These are phyloP conservation scores for Epichloe baconii DNA, from an alignment of 2,329 filamentous ascomycete species.

Conservation along the genomic window DNA sequence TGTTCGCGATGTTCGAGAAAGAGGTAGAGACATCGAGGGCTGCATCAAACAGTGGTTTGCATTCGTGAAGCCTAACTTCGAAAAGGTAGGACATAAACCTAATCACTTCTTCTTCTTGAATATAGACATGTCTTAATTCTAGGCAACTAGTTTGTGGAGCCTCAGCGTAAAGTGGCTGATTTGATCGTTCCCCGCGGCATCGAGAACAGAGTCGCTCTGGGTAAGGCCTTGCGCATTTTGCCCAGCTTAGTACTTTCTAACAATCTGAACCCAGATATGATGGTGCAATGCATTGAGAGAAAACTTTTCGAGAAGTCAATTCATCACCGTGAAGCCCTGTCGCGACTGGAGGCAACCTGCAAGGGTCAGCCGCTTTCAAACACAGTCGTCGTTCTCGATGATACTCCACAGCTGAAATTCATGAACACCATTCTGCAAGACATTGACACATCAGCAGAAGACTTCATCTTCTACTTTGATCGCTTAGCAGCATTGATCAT, in stretches of 20 bases:
- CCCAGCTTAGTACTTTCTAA: slow-evolving; percentile 4
- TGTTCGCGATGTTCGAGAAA: slow-evolving; percentile 74
- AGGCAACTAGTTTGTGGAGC: slow-evolving; percentile 58
- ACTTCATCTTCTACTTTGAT: slow-evolving; percentile 98
- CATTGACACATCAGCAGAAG: slow-evolving; percentile 64
- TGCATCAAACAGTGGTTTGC: slow-evolving; percentile 97
- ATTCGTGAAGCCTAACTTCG: slow-evolving; percentile 94
- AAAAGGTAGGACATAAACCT: slow-evolving; percentile 40
- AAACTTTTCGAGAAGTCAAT: slow-evolving; percentile 78
- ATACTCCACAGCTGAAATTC: slow-evolving; percentile 67
- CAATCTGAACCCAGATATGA: slow-evolving; percentile 50
- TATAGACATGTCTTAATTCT: not conserved
- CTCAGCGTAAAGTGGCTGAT: slow-evolving; percentile 82
- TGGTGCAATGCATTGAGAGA: slow-evolving; percentile 82
- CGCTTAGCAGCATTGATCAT: slow-evolving; percentile 73
- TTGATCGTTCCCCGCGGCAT: slow-evolving; percentile 92
- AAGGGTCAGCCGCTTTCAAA: slow-evolving; percentile 60
- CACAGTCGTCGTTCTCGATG: slow-evolving; percentile 60
- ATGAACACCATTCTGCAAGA: slow-evolving; percentile 89
- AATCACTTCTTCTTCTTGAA: not conserved
- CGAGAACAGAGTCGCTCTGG: slow-evolving; percentile 85
- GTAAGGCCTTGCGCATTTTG: slow-evolving; percentile 26
- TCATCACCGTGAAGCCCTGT: slow-evolving; percentile 67
- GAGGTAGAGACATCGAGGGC: slow-evolving; percentile 83
- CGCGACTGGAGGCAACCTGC: slow-evolving; percentile 58